phyloP scores from a whole-genome alignment of 192 early-diverging fungal species.

The Podila verticillata region DNA sequence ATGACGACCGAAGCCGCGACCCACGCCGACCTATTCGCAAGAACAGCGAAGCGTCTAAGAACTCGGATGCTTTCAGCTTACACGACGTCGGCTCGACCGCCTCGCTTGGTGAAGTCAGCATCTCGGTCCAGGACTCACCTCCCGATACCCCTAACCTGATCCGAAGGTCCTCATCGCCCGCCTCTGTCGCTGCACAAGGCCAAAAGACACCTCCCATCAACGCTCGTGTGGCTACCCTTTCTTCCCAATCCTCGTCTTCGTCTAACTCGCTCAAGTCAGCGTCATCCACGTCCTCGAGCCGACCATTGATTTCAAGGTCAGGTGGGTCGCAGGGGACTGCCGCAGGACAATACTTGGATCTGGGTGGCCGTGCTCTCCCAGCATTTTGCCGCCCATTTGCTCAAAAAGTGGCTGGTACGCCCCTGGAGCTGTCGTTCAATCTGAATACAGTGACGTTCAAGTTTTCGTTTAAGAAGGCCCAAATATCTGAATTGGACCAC shows the following conservation, averaged over 20 bases:
- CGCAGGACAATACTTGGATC: constrained; percentile 5
- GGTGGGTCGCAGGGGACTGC: background rate
- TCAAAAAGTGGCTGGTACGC: constrained; percentile 45
- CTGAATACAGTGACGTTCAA: constrained; percentile 43
- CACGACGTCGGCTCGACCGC: constrained; percentile 4
- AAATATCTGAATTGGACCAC: background rate
- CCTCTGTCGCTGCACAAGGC: constrained; percentile 1
- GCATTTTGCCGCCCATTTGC: constrained; percentile 52
- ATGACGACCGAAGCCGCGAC: constrained; percentile 23
- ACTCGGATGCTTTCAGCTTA: constrained; percentile 10
- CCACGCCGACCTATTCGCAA: constrained; percentile 8
- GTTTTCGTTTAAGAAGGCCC: constrained; percentile 27
- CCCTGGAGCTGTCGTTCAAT: constrained; percentile 42
- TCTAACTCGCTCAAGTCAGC: constrained; percentile 11
- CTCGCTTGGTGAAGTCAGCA: background rate
- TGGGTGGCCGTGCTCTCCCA: constrained; percentile 39
- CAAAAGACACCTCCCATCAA: background rate
- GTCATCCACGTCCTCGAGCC: constrained; percentile 1
- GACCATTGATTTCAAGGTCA: constrained; percentile 2
- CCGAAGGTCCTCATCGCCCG: background rate
- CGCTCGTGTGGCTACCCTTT: constrained; percentile 7
- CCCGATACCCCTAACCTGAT: background rate
- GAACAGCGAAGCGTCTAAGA: background rate
- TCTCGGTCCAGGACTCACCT: constrained; percentile 19
- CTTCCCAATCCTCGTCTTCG: constrained; percentile 11